phyloP scores from a whole-genome alignment of 768 basidiomycete species.

The Phallus indusiatus region DNA sequence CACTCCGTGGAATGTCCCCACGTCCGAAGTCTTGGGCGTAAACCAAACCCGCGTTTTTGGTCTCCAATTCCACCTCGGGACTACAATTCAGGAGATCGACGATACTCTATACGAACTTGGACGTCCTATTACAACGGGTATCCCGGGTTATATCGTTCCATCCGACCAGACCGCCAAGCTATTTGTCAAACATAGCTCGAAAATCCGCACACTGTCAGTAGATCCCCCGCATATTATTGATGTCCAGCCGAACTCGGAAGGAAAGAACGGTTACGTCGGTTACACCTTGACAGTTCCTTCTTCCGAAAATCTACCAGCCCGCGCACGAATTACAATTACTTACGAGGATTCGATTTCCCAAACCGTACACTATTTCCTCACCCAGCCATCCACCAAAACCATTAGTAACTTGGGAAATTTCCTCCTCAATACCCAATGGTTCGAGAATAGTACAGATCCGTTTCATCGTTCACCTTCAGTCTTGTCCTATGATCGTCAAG shows the following conservation, averaged over 20 bases:
- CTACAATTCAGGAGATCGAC: conserved; percentile 43
- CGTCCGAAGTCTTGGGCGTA: conserved; percentile 36
- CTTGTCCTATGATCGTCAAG: conserved; percentile 44
- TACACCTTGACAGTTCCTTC: conserved; percentile 33
- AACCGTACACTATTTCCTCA: conserved; percentile 44
- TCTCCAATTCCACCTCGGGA: conserved; percentile 39
- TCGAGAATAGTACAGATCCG: conserved; percentile 37
- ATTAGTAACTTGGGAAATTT: conserved; percentile 45
- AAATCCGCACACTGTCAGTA: conserved; percentile 33
- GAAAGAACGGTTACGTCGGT: conserved; percentile 35
- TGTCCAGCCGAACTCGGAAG: conserved; percentile 36
- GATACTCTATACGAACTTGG: conserved; percentile 29
- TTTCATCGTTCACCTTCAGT: conserved; percentile 45
- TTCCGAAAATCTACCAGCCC: conserved; percentile 29
- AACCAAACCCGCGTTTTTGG: conserved; percentile 44
- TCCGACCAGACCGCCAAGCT: conserved; percentile 40
- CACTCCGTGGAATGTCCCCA: conserved; percentile 46
- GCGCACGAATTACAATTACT: conserved; percentile 38
- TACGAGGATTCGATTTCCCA: conserved; percentile 43
- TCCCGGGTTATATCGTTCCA: conserved; percentile 46
- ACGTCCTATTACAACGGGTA: conserved; percentile 40
- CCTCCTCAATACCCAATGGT: conserved; percentile 47
- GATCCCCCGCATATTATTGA: conserved; percentile 37
- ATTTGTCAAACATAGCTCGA: conserved; percentile 37
- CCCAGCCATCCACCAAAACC: conserved; percentile 34